Evolutionary conservation across 352 stramenopile species (phyloP), one percentile per base, ranked within the genome.

Genomic region (Phytophthora sansomeana): DNA sequence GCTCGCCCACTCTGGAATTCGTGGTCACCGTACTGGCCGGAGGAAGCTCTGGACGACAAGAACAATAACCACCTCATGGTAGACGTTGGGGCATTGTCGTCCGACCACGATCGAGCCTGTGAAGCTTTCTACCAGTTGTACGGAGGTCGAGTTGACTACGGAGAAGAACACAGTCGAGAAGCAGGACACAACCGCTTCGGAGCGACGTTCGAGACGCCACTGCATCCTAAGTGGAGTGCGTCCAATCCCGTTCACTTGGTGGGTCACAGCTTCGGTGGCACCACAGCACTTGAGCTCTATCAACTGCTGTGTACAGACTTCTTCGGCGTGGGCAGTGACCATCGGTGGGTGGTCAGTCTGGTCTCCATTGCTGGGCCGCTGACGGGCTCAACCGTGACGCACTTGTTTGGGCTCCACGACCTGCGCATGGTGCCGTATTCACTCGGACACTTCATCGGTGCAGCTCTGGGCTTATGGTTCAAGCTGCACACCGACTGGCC

Each of bases 261-360:
- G 4, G 83, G 83, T n/a, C 85, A 93, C 63, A 91, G 83, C 55
- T 81, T 88, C 28, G 83, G 85, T 39, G 72, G 69, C 9, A 89
- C 81, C 19, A 90, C 83, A 4, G 83, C 83, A 26, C 69, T 93
- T 28, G 83, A 93, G 54, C 56, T 93, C 32, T 90, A 93, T 50
- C 85, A 93, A 70, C 21, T 87, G 39, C 39, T 89, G 6, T 82
- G 77, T 29, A 43, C 52, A 24, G 77, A 89, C 64, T 75, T 69
- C 43, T 89, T 89, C 50, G 59, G 61, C 38, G 75, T 88, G 19
- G 79, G 79, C 13, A 81, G 57, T 33, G 65, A 69, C 52, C 58
- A 78, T 46, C 67, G 58, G 28, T 89, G 80, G 80, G 75, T 89
- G 21, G 58, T 58, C 29, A 84, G 77, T 63, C 74, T 89, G 58